Percentiles rank a stretch among this genome's conserved stretches.
Evolutionary conservation across 2,329 filamentous ascomycete genomes (phyloP).

Genomic region (Lachnellula hyalina): DNA sequence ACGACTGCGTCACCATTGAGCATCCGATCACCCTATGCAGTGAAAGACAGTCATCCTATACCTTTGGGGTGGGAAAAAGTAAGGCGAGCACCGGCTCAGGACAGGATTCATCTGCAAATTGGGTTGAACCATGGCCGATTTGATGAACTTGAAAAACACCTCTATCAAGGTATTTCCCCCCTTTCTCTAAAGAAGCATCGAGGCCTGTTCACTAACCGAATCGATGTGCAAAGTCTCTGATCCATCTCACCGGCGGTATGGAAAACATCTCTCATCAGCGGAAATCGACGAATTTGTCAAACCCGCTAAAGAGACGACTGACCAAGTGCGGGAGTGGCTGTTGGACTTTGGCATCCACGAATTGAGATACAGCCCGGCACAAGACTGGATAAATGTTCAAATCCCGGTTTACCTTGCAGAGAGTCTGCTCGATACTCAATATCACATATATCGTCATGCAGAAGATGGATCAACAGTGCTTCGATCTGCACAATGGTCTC

Average conservation of each 20-base stretch:
- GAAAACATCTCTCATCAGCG: conserved; percentile 45
- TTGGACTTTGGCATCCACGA: conserved; percentile 43
- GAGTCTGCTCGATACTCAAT: conserved; percentile 32
- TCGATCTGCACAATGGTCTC: conserved; percentile 29
- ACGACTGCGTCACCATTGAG: neutral
- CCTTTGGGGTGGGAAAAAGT: conserved; percentile 46
- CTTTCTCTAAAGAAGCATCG: neutral
- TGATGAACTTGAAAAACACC: conserved; percentile 48
- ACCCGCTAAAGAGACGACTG: conserved; percentile 45
- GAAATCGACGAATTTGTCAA: conserved; percentile 49
- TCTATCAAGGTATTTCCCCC: conserved; percentile 42
- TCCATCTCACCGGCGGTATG: conserved; percentile 49
- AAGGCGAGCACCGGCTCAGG: conserved; percentile 40
- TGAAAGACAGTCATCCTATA: conserved; percentile 52
- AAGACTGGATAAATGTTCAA: conserved; percentile 47
- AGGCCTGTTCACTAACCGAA: neutral
- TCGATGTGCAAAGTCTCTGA: conserved; percentile 39
- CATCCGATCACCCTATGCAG: conserved; percentile 38
- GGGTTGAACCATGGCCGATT: conserved; percentile 54
- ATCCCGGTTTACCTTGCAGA: conserved; percentile 44
- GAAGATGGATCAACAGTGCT: conserved; percentile 21
- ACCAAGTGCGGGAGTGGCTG: conserved; percentile 54
- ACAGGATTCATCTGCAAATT: conserved; percentile 50
- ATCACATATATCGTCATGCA: conserved; percentile 31
- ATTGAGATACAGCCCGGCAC: conserved; percentile 42